Conservation (phyloP, 208 protist species). For the Zelonia costaricensis region DNA sequence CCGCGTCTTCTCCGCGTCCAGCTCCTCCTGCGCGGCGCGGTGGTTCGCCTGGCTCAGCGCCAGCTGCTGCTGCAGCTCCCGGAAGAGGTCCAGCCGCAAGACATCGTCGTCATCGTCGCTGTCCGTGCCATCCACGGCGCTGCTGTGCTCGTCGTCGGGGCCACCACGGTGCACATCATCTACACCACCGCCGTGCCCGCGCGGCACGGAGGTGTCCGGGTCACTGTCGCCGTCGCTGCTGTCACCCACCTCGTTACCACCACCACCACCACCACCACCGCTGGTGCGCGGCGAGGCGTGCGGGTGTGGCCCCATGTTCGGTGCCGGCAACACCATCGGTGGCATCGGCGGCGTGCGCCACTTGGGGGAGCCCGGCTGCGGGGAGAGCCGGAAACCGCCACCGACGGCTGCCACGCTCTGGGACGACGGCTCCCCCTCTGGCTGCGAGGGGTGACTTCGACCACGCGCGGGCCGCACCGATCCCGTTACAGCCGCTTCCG, state of each 20-base stretch:
- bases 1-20: slow-evolving; percentile 54
- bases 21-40: slow-evolving; percentile 35
- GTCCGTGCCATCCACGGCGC: slow-evolving; percentile 7
- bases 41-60: slow-evolving; percentile 40
- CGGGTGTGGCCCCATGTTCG: no score
- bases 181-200: no score
- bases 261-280: no score
- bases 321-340: slow-evolving; percentile 25
- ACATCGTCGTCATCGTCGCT: slow-evolving; percentile 27
- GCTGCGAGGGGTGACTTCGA: slow-evolving; percentile 7
- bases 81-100: slow-evolving; percentile 23
- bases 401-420: slow-evolving; percentile 3
- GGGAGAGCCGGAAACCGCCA: slow-evolving; percentile 12
- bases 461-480: slow-evolving; percentile 2
- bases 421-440: slow-evolving; percentile 15
- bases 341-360: slow-evolving; percentile 21
- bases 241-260: no score
- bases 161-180: slow-evolving; percentile 9
- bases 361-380: slow-evolving; percentile 20
- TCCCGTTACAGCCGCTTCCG: not conserved
- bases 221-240: no score
- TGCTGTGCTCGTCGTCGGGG: not conserved
- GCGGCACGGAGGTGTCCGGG: no score
- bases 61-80: slow-evolving; percentile 47
- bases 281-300: not conserved